These are phyloP conservation scores for Colletotrichum agaves DNA, from an alignment of 2,329 filamentous ascomycete genomes.

Conservation along the genomic window DNA sequence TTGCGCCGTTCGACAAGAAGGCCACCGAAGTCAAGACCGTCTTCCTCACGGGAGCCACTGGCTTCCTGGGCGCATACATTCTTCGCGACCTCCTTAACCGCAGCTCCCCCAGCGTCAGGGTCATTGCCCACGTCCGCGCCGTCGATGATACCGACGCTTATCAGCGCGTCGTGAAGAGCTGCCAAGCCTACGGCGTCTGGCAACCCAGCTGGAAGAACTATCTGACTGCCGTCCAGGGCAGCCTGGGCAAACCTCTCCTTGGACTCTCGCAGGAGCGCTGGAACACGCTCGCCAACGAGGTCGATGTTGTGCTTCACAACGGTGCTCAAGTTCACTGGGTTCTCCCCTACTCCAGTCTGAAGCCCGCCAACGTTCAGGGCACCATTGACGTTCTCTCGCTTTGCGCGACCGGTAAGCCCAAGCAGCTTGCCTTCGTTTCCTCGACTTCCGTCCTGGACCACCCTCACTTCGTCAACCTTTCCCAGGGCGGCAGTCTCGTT, in stretches of 20 bases:
- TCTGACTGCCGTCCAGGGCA: slow-evolving; percentile 76
- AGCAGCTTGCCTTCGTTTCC: slow-evolving; percentile 83
- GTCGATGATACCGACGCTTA: slow-evolving; percentile 6
- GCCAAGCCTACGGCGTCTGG: slow-evolving; percentile 77
- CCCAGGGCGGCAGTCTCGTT: slow-evolving; percentile 74
- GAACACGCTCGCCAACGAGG: slow-evolving; percentile 71
- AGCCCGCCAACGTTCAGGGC: slow-evolving; percentile 80
- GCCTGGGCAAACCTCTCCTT: slow-evolving; percentile 77
- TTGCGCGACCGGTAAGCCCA: slow-evolving; percentile 80
- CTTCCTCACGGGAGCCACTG: slow-evolving; percentile 89
- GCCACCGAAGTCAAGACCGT: slow-evolving; percentile 59
- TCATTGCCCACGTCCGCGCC: slow-evolving; percentile 28
- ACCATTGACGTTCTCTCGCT: slow-evolving; percentile 82
- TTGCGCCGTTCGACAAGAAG: slow-evolving; percentile 3
- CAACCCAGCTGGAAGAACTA: slow-evolving; percentile 72
- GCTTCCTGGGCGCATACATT: slow-evolving; percentile 87
- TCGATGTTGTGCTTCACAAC: slow-evolving; percentile 84
- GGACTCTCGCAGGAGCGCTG: slow-evolving; percentile 76
- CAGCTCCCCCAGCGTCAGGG: slow-evolving; percentile 59
- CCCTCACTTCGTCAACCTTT: slow-evolving; percentile 81
- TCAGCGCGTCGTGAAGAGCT: slow-evolving; percentile 8
- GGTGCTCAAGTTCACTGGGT: slow-evolving; percentile 88
- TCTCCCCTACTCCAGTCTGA: slow-evolving; percentile 77
- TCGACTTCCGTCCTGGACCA: slow-evolving; percentile 87
- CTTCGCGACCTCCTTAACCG: slow-evolving; percentile 78